A percentile compares a stretch with the other conserved stretches of the same genome.
phyloP scores from a whole-genome alignment of 768 basidiomycete genomes.

The Amanita rubescens region DNA sequence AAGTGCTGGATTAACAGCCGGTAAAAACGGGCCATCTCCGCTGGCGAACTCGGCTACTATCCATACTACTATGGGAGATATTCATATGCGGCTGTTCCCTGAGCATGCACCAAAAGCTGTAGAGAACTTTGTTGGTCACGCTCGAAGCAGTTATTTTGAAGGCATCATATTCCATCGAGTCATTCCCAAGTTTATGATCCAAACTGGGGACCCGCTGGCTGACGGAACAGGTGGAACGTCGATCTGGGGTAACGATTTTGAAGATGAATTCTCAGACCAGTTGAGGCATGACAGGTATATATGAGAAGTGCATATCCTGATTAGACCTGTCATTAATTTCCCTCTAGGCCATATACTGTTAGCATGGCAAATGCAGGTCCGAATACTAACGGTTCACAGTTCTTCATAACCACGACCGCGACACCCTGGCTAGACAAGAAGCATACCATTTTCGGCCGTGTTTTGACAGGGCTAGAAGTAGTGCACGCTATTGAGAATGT shows the following conservation, averaged over 20 bases:
- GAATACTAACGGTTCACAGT: slow-evolving; percentile 90
- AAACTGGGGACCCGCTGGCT: slow-evolving; percentile 92
- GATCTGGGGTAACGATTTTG: slow-evolving; percentile 87
- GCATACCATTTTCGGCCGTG: slow-evolving; percentile 90
- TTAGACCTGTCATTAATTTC: slow-evolving; percentile 2
- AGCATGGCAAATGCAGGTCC: slow-evolving; percentile 95
- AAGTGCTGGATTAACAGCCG: slow-evolving; percentile 41
- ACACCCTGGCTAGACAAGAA: slow-evolving; percentile 92
- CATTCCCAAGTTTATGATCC: slow-evolving; percentile 98
- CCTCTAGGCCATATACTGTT: slow-evolving; percentile 78
- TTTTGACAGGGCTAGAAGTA: slow-evolving; percentile 80
- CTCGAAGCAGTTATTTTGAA: slow-evolving; percentile 86
- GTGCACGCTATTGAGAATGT: slow-evolving; percentile 90
- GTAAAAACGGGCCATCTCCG: slow-evolving; percentile 53
- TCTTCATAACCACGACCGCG: slow-evolving; percentile 95
- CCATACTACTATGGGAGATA: slow-evolving; percentile 94
- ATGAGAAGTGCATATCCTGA: slow-evolving; percentile 13
- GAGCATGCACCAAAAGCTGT: slow-evolving; percentile 91
- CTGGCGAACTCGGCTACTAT: slow-evolving; percentile 80
- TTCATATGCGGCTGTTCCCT: slow-evolving; percentile 84
- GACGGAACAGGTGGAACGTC: slow-evolving; percentile 90
- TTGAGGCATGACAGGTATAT: slow-evolving; percentile 80
- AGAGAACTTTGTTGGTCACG: slow-evolving; percentile 95
- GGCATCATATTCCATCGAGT: slow-evolving; percentile 94
- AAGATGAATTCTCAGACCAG: slow-evolving; percentile 89